Evolutionary conservation across 768 basidiomycete species (phyloP).

Genomic region (Mycena kentingensis): DNA sequence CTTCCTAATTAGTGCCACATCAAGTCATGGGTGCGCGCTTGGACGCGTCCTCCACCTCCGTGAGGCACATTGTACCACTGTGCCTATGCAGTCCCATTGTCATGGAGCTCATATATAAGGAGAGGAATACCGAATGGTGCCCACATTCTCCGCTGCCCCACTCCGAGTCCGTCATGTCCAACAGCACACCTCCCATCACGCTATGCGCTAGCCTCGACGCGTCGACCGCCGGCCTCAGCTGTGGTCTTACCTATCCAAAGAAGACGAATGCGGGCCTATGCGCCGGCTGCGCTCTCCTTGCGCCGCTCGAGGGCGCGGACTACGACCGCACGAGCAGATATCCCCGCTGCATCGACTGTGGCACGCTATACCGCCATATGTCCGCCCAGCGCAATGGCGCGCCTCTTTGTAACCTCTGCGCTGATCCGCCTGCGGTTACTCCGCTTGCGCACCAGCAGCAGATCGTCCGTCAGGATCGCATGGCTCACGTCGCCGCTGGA

Average conservation of each 20-base stretch:
- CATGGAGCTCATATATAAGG: too few relatives aligned
- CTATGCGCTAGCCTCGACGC: neutral
- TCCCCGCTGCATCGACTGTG: neutral
- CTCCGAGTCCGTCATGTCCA: too few relatives aligned
- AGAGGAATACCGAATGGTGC: too few relatives aligned
- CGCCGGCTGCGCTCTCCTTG: neutral
- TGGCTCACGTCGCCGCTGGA: neutral
- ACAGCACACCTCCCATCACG: neutral
- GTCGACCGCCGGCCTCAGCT: neutral
- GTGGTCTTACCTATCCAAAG: neutral
- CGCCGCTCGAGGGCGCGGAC: neutral
- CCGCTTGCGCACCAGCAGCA: neutral
- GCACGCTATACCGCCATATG: neutral
- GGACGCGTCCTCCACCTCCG: too few relatives aligned
- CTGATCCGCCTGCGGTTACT: neutral
- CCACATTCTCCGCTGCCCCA: too few relatives aligned
- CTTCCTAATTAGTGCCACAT: too few relatives aligned
- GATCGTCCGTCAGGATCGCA: neutral
- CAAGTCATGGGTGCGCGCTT: too few relatives aligned
- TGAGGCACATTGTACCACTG: too few relatives aligned
- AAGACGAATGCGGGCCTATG: neutral
- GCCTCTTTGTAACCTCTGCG: neutral
- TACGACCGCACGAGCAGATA: neutral
- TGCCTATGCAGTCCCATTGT: too few relatives aligned
- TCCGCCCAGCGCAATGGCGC: neutral